These are phyloP conservation scores for Tricholoma flavovirens DNA, from an alignment of 768 basidiomycete species.

Conservation along the genomic window DNA sequence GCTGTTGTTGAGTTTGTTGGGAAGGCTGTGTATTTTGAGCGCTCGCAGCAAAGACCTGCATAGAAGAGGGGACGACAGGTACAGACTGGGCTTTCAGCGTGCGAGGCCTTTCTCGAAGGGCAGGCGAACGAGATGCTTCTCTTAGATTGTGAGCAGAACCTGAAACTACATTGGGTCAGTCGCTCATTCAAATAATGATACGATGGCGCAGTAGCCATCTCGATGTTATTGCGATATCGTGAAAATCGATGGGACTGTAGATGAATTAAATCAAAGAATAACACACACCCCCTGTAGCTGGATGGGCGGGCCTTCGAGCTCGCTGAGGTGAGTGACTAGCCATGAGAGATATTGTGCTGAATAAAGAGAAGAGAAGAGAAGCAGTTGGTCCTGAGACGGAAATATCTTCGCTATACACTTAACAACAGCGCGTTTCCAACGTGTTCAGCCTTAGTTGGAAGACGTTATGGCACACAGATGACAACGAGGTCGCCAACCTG, in stretches of 20 bases:
- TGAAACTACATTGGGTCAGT: slow-evolving; percentile 26
- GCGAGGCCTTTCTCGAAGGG: slow-evolving; percentile 45
- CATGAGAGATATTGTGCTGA: slow-evolving; percentile 35
- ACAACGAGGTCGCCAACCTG: slow-evolving; percentile 51
- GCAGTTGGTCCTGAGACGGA: slow-evolving; percentile 18
- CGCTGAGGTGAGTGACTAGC: slow-evolving; percentile 57
- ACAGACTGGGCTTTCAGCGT: slow-evolving; percentile 55
- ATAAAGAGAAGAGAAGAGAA: slow-evolving; percentile 16
- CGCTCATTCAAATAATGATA: slow-evolving; percentile 3
- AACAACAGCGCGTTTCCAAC: slow-evolving; percentile 59
- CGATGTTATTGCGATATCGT: slow-evolving; percentile 12
- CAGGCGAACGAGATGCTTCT: slow-evolving; percentile 46
- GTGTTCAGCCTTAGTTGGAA: slow-evolving; percentile 45
- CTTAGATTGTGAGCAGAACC: slow-evolving; percentile 38
- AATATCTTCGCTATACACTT: slow-evolving; percentile 26
- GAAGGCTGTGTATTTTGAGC: slow-evolving; percentile 34
- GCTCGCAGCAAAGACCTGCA: slow-evolving; percentile 43
- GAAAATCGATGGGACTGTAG: slow-evolving; percentile 12
- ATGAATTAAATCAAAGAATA: slow-evolving; percentile 17
- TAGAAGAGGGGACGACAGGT: slow-evolving; percentile 53
- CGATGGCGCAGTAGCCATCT: not conserved
- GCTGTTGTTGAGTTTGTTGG: slow-evolving; percentile 35
- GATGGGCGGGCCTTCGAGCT: slow-evolving; percentile 42
- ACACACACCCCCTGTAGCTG: slow-evolving; percentile 43
- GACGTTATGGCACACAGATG: slow-evolving; percentile 29